Percentiles rank a stretch among this genome's conserved stretches.
phyloP scores from a whole-genome alignment of 352 stramenopile genomes.

The Globisporangium lucens region DNA sequence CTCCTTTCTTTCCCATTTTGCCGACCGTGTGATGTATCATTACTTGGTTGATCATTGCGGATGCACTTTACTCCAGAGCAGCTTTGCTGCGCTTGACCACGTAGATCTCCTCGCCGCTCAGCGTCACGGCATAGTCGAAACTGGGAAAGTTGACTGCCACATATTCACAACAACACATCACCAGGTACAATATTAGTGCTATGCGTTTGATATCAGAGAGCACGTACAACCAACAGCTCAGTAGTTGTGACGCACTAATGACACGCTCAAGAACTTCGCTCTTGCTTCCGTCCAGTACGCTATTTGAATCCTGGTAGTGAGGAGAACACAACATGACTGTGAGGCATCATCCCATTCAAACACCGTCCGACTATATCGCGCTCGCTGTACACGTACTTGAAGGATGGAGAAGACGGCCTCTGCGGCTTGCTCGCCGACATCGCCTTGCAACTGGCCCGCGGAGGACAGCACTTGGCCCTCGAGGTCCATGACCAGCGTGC shows the following conservation, averaged over 20 bases:
- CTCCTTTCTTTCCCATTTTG: constrained; percentile 1
- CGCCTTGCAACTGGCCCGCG: constrained; percentile 55
- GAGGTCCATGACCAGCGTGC: constrained; percentile 61
- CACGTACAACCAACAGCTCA: background rate
- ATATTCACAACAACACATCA: background rate
- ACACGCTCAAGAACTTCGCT: constrained; percentile 66
- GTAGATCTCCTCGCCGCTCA: constrained; percentile 63
- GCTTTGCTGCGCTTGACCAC: constrained; percentile 59
- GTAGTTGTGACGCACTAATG: constrained; percentile 34
- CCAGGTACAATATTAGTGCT: no score
- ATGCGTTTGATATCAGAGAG: background rate
- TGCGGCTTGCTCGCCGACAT: constrained; percentile 44
- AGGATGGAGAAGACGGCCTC: constrained; percentile 70
- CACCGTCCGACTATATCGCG: background rate
- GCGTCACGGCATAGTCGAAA: constrained; percentile 67
- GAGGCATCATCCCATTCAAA: background rate
- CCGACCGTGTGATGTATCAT: background rate
- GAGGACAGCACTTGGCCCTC: constrained; percentile 57
- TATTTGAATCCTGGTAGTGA: constrained; percentile 40
- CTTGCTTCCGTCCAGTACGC: constrained; percentile 46
- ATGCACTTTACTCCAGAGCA: constrained; percentile 15
- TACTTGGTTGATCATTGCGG: background rate
- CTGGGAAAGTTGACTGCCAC: constrained; percentile 57
- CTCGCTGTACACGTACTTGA: constrained; percentile 22
- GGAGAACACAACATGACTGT: background rate